Evolutionary conservation across 2,329 filamentous ascomycete species (phyloP), one percentile per base, ranked within the genome.

Genomic region (Apiospora sp.): DNA sequence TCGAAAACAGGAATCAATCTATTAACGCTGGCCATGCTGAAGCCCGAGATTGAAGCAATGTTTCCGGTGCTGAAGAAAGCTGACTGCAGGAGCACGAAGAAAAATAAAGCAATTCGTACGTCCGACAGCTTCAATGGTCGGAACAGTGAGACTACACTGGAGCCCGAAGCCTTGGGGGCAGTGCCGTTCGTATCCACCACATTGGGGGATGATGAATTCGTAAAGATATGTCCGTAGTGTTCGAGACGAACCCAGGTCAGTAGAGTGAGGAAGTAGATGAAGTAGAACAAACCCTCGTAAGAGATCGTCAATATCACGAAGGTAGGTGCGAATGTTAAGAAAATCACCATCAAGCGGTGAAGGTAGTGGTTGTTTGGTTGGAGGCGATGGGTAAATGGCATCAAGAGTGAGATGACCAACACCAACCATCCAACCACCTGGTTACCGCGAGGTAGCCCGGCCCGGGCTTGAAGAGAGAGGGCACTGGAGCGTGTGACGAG

Each of bases 61-160:
- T 99, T 99, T 75, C 96, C 96, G 0, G 96, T 98, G 84, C 92
- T 94, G 88, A 98, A 99, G 83, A 99, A 99, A 70, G 93, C 96
- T 3, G 95, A 96, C 83, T 99, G 96, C 7, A 99, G 88, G 51
- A 99, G 89, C 76, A 94, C 95, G 82, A 99, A 92, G 87, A 98
- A 98, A 86, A 98, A 98, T 8, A 99, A 89, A 1, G 94, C 93
- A 48, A 97, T 92, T 49, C 97, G 93, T 4, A 92, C 91, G 81
- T 99, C 96, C n/a, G 93, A 89, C 7, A 98, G 87, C 1, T 88
- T 91, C 68, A 98, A 87, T 0, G 93, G 87, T 58, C 96, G 92
- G 84, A 85, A 87, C 5, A 77, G 77, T 6, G 78, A 77, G n/a
- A 76, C 70, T 14, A 78, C 72, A 19, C 70, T 70, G 27, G 75